phyloP scores from a whole-genome alignment of 305 asterid species.

The Rubia tinctorum region DNA sequence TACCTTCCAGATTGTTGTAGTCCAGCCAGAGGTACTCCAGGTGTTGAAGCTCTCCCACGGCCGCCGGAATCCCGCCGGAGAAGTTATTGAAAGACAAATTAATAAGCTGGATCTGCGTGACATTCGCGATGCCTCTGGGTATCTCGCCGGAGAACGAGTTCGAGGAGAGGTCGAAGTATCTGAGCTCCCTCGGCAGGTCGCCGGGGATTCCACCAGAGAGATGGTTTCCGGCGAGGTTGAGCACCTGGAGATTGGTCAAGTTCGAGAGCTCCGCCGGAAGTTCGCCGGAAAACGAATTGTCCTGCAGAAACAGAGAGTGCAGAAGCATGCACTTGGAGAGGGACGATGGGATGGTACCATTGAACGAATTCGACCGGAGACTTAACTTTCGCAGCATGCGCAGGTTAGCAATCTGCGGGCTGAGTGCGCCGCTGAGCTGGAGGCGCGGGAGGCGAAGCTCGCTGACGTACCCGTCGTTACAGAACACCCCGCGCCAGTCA shows the following conservation, averaged over 20 bases:
- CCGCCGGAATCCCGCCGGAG: slow-evolving; percentile 60
- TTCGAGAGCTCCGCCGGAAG: slow-evolving; percentile 44
- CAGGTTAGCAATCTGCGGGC: slow-evolving; percentile 40
- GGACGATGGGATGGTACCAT: slow-evolving; percentile 49
- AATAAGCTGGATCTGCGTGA: slow-evolving; percentile 40
- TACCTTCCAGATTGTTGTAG: slow-evolving; percentile 49
- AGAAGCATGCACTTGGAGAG: slow-evolving; percentile 45
- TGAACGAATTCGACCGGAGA: slow-evolving; percentile 52
- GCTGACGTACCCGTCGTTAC: slow-evolving; percentile 33
- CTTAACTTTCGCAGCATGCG: slow-evolving; percentile 56
- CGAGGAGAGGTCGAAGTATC: slow-evolving; percentile 54
- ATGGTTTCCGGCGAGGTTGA: slow-evolving; percentile 49
- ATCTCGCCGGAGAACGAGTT: slow-evolving; percentile 57
- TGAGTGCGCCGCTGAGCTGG: slow-evolving; percentile 47
- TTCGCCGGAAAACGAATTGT: slow-evolving; percentile 45
- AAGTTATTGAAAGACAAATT: slow-evolving; percentile 52
- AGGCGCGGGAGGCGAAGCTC: slow-evolving; percentile 61
- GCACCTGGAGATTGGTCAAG: slow-evolving; percentile 37
- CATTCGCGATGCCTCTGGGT: slow-evolving; percentile 30
- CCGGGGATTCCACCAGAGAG: slow-evolving; percentile 50
- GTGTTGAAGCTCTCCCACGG: slow-evolving; percentile 46
- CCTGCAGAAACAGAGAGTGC: slow-evolving; percentile 44
- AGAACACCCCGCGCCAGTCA: slow-evolving; percentile 67
- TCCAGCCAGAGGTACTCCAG: slow-evolving; percentile 61
- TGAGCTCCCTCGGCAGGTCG: slow-evolving; percentile 37